A percentile compares a stretch with the other conserved stretches of the same genome.
Conservation (phyloP, 2,329 filamentous ascomycete species). For the Scedosporium boydii region DNA sequence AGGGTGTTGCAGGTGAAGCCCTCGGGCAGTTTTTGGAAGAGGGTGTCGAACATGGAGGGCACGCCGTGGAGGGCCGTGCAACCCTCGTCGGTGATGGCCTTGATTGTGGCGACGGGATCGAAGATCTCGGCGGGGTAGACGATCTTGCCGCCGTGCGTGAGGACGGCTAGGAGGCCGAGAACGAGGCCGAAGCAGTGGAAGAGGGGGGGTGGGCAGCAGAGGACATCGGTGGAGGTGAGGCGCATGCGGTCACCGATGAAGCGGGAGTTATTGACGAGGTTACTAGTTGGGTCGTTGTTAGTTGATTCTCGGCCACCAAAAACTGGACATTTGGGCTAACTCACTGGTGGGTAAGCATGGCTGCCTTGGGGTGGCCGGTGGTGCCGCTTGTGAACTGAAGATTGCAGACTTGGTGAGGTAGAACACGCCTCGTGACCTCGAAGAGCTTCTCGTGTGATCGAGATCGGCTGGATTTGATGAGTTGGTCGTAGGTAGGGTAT, state of each 20-base stretch:
- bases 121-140: conserved; percentile 71
- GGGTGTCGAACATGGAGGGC: conserved; percentile 73
- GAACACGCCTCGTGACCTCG: conserved; percentile 42
- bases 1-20: conserved; percentile 41
- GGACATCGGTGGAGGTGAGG: conserved; percentile 53
- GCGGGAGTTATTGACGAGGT: conserved; percentile 55
- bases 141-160: conserved; percentile 68
- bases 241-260: conserved; percentile 69
- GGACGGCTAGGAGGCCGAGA: conserved; percentile 59
- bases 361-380: conserved; percentile 63
- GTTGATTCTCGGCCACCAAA: neutral
- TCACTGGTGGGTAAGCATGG: conserved; percentile 64
- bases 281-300: conserved; percentile 25
- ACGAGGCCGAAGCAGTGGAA: conserved; percentile 84
- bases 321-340: conserved; percentile 11
- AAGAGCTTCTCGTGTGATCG: conserved; percentile 41
- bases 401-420: conserved; percentile 60
- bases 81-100: conserved; percentile 54
- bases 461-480: conserved; percentile 41
- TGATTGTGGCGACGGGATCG: conserved; percentile 55
- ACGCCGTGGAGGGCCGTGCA: conserved; percentile 74
- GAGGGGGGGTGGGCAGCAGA: conserved; percentile 75
- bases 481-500: conserved; percentile 50
- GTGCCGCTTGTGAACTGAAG: conserved; percentile 70
- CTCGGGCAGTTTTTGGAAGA: conserved; percentile 35